Evolutionary conservation across 495 filamentous ascomycete species (phyloP), one percentile per base, ranked within the genome.

Genomic region (Aspergillus incahuasiensis): DNA sequence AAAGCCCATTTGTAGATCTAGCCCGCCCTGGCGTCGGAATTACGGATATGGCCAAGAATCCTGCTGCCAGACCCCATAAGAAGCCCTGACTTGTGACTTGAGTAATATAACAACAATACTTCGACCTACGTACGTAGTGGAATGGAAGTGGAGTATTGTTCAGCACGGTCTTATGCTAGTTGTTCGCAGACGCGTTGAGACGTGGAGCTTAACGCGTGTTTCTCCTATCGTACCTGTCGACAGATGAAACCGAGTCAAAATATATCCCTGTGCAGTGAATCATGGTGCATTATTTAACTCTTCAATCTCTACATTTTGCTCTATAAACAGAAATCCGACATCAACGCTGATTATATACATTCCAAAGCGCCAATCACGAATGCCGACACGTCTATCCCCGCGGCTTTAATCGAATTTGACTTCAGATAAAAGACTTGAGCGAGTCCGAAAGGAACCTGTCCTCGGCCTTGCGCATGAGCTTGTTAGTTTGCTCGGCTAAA

Each of bases 401-500:
- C 48, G 21, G 28, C 16, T 7, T 40, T 22, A 21, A 5, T n/a
- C 30, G 34, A 22, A 32, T 45, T 53, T 25, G 34, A 13, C 38
- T 9, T 59, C 75, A 83, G 50, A 83, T 63, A 48, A 70, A 73
- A 20, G 71, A 75, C 54, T 76, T 79, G 18, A 79, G 39, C 3
- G 69, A 70, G 22, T 76, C 69, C 25, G 83, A 72, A 12, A 87
- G 67, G 44, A 96, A 67, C 19, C 79, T 79, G 52, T 84, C 74
- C 70, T 98, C 94, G 16, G 95, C 68, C 65, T 80, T 85, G 59
- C 85, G 78, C 72, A 97, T 83, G 20, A 91, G 65, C 75, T 95
- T 97, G 71, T 92, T 97, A 0, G 94, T 99, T 74, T 97, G 94
- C 70, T 99, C 94, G 8, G 94, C 94, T 67, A 99, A 76, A 60